A percentile compares a stretch with the other conserved stretches of the same genome.
Conservation (phyloP, 1,284 basidiomycete genomes). For the Phellopilus nigrolimitatus region DNA sequence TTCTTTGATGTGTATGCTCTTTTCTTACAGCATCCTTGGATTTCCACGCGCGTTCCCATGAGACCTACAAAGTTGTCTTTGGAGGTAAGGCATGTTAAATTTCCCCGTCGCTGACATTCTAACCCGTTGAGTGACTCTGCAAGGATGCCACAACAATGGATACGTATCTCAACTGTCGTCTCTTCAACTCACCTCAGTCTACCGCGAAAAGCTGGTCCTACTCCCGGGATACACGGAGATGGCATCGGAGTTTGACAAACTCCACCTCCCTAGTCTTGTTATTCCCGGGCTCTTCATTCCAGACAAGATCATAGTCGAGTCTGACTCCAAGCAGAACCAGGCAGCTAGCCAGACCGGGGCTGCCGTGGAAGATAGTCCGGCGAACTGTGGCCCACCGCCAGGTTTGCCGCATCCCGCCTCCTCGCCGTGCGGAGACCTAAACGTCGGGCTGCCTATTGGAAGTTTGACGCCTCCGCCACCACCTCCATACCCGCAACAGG, state of each 20-base stretch:
- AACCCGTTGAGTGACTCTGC: conserved; percentile 8
- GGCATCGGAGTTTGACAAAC: conserved; percentile 52
- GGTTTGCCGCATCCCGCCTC: conserved; percentile 5
- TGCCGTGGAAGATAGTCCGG: neutral
- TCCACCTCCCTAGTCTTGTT: conserved; percentile 48
- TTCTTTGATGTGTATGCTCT: conserved; percentile 50
- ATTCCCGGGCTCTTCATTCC: conserved; percentile 60
- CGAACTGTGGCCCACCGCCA: conserved; percentile 8
- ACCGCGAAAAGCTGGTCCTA: conserved; percentile 60
- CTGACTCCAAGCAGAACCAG: neutral
- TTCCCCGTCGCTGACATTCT: neutral
- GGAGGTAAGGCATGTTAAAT: conserved; percentile 40
- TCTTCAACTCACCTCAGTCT: conserved; percentile 54
- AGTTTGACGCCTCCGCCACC: conserved; percentile 14
- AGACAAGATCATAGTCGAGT: conserved; percentile 37
- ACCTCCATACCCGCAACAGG: conserved; percentile 14
- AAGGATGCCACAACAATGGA: conserved; percentile 71
- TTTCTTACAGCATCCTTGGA: conserved; percentile 45
- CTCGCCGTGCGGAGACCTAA: conserved; percentile 4
- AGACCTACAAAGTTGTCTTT: conserved; percentile 58
- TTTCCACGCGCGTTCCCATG: conserved; percentile 54
- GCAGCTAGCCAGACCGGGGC: neutral
- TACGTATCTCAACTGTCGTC: conserved; percentile 61
- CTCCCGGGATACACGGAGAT: conserved; percentile 60
- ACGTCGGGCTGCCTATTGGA: neutral